Conservation (phyloP, 768 basidiomycete species). For the Lyophyllum shimeji region DNA sequence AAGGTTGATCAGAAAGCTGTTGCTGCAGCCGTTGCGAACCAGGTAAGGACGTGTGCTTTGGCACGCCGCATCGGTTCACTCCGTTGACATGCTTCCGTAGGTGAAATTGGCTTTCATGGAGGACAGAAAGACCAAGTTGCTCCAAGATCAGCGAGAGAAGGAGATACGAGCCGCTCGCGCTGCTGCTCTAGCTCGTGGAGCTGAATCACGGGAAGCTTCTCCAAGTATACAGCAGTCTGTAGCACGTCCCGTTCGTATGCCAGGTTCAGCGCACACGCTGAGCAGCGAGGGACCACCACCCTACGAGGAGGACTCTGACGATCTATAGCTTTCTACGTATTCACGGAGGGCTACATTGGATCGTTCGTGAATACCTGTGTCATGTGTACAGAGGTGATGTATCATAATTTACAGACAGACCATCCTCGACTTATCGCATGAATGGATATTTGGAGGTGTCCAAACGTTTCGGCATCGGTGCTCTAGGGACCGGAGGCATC, state of each 20-base stretch:
- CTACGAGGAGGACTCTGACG: conserved; percentile 11
- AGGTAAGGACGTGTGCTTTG: conserved; percentile 34
- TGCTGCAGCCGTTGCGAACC: conserved; percentile 50
- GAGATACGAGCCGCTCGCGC: conserved; percentile 44
- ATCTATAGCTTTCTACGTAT: background rate
- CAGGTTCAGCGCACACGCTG: conserved; percentile 37
- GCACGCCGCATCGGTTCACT: background rate
- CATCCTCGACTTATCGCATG: background rate
- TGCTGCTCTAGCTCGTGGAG: conserved; percentile 22
- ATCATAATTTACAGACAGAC: background rate
- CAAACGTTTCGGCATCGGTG: conserved; percentile 22
- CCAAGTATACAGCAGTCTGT: conserved; percentile 1
- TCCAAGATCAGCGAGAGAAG: conserved; percentile 60
- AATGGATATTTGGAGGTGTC: conserved; percentile 16
- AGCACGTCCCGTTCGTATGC: conserved; percentile 27
- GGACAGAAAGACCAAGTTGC: conserved; percentile 60
- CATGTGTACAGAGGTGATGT: background rate
- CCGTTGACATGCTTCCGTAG: conserved; percentile 33
- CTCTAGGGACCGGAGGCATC: conserved; percentile 23
- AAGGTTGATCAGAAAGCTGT: conserved; percentile 62
- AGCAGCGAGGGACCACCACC: conserved; percentile 23
- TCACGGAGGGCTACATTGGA: background rate
- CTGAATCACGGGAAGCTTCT: conserved; percentile 12
- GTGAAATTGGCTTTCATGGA: conserved; percentile 80
- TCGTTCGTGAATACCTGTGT: background rate